Percentiles rank a stretch among this genome's conserved stretches.
Evolutionary conservation across 371 early-diverging fungal species (phyloP).

Genomic region (Lichtheimia ornata): DNA sequence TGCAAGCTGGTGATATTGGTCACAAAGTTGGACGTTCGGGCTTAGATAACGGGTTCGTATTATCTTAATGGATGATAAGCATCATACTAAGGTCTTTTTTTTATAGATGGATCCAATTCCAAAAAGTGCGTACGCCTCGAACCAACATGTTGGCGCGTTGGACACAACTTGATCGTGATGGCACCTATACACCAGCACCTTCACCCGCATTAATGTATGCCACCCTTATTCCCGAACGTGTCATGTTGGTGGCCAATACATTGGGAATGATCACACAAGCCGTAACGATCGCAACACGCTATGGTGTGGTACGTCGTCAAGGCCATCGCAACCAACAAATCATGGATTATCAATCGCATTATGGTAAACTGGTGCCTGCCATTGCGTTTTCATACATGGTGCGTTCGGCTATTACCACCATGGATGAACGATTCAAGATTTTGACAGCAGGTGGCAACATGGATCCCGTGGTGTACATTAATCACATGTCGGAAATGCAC

Average conservation of each 20-base stretch:
- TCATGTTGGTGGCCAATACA: slow-evolving; percentile 47
- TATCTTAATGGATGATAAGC: no score
- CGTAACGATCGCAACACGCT: slow-evolving; percentile 67
- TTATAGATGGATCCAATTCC: slow-evolving; percentile 89
- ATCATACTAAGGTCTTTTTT: no score
- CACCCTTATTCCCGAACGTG: slow-evolving; percentile 69
- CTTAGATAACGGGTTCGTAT: slow-evolving; percentile 68
- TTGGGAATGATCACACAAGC: slow-evolving; percentile 50
- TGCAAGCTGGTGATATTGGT: slow-evolving; percentile 87
- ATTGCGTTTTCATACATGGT: slow-evolving; percentile 62
- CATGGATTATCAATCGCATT: slow-evolving; percentile 70
- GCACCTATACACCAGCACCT: slow-evolving; percentile 60
- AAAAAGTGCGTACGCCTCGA: slow-evolving; percentile 83
- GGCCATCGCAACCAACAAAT: slow-evolving; percentile 67
- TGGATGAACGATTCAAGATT: slow-evolving; percentile 31
- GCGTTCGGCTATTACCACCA: slow-evolving; percentile 12
- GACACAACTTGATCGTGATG: slow-evolving; percentile 62
- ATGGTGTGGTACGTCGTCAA: slow-evolving; percentile 69
- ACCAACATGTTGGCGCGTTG: slow-evolving; percentile 78
- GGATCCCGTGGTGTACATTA: slow-evolving; percentile 45
- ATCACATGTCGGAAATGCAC: slow-evolving; percentile 65
- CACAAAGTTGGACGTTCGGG: slow-evolving; percentile 79
- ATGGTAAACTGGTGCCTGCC: slow-evolving; percentile 59
- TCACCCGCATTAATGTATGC: slow-evolving; percentile 65
- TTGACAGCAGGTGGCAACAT: slow-evolving; percentile 43